Conservation (phyloP, 768 basidiomycete species). For the Termitomyces sp. region DNA sequence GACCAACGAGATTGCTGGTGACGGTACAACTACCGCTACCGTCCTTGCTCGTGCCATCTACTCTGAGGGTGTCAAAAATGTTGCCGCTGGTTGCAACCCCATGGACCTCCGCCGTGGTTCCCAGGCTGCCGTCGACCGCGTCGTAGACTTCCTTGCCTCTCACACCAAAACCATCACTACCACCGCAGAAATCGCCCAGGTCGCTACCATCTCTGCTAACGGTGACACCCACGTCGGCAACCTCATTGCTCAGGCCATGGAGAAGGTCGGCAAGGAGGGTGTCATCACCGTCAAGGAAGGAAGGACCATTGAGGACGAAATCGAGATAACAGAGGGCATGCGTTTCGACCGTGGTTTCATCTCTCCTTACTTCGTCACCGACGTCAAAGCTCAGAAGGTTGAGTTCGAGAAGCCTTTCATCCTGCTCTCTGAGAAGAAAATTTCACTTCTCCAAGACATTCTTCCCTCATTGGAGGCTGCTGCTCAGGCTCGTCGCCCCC, state of each 20-base stretch:
- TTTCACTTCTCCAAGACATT: slow-evolving; percentile 90
- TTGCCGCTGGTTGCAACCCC: slow-evolving; percentile 98
- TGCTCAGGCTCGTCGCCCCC: slow-evolving; percentile 77
- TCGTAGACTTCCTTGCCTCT: slow-evolving; percentile 83
- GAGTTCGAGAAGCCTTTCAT: slow-evolving; percentile 97
- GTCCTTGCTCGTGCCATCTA: slow-evolving; percentile 97
- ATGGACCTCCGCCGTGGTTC: slow-evolving; percentile 99
- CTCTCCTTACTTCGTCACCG: slow-evolving; percentile 97
- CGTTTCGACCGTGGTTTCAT: slow-evolving; percentile 99
- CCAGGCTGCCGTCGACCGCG: slow-evolving; percentile 93
- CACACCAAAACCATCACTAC: slow-evolving; percentile 96
- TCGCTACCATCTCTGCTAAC: slow-evolving; percentile 90
- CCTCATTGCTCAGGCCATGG: slow-evolving; percentile 98
- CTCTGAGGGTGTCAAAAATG: slow-evolving; percentile 98
- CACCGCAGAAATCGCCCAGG: slow-evolving; percentile 95
- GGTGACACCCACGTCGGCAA: slow-evolving; percentile 86
- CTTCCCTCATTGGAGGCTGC: slow-evolving; percentile 85
- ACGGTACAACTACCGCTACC: slow-evolving; percentile 97
- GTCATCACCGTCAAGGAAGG: slow-evolving; percentile 99
- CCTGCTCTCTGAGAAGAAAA: slow-evolving; percentile 97
- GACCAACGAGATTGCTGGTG: slow-evolving; percentile 95
- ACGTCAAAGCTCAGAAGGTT: slow-evolving; percentile 93
- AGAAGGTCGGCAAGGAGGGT: slow-evolving; percentile 99
- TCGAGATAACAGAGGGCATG: slow-evolving; percentile 99
- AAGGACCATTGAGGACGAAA: slow-evolving; percentile 96